Evolutionary conservation across 2,329 filamentous ascomycete species (phyloP), one percentile per base, ranked within the genome.

Genomic region (Chaetomiaceae sp.): DNA sequence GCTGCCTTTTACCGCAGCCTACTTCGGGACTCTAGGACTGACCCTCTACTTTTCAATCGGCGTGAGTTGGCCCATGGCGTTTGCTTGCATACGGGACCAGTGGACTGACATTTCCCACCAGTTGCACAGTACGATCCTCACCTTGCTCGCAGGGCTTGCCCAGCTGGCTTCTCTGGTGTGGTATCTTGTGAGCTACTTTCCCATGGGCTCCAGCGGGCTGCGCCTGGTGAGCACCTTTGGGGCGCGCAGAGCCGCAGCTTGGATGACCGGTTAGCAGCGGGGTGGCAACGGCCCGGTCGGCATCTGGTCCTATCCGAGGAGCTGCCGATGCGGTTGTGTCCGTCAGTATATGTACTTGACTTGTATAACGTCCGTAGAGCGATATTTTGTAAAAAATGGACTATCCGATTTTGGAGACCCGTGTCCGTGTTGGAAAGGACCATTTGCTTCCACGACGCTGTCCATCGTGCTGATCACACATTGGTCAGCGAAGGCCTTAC

Each of bases 121-220:
- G 89, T 81, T 95, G 55, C 85, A 85, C 64, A 91, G 77, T 63
- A 89, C 86, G 33, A 69, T 94, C 52, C 79, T 97, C 54, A 97
- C 93, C 14, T 73, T 97, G 45, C 71, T 96, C 53, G 86, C 89
- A 18, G 83, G 88, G 51, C 75, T 96, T 50, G 71, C 90, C 57
- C 93, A 98, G 65, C 74, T 97, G 45, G 82, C 83, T 43, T 86
- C 85, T 53, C 73, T 97, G 54, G 55, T 88, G 38, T 97, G 91
- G 91, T 97, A 97, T 69, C 75, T 96, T 38, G 83, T 97, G 66
- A 95, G 88, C 68, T 98, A 98, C 67, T 97, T 97, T 61, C 93
- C 93, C 20, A 95, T 97, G 90, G 93, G 93, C 33, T 87, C 86
- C 47, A 86, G 84, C 45, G 88, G 93, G 34, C 70, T 98, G 55